A percentile compares a stretch with the other conserved stretches of the same genome.
Evolutionary conservation across 768 basidiomycete genomes (phyloP).

Genomic region (Udeniomyces megalosporus): DNA sequence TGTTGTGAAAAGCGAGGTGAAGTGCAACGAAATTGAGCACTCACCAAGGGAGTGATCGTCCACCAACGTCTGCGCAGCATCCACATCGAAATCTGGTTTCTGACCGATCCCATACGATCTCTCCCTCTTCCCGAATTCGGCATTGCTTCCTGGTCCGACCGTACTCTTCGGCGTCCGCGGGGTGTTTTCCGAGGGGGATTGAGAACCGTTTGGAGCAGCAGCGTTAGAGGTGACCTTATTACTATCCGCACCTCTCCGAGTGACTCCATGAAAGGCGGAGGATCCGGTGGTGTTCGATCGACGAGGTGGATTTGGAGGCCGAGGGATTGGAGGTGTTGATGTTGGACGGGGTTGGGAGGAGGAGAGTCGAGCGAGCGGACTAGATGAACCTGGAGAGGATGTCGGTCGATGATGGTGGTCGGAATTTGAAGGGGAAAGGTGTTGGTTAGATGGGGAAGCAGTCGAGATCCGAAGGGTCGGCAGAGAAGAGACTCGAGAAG

Average conservation of each 20-base stretch:
- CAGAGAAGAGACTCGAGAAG: slow-evolving; percentile 31
- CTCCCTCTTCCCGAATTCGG: slow-evolving; percentile 6
- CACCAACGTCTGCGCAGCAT: slow-evolving; percentile 50
- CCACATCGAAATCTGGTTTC: slow-evolving; percentile 55
- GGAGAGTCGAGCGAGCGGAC: background rate
- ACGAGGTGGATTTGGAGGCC: background rate
- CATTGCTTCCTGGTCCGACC: slow-evolving; percentile 6
- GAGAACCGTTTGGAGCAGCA: background rate
- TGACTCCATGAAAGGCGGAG: slow-evolving; percentile 22
- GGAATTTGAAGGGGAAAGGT: too few relatives aligned
- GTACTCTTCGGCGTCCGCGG: background rate
- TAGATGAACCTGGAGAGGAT: background rate
- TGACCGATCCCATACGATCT: slow-evolving; percentile 45
- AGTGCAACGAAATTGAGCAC: slow-evolving; percentile 17
- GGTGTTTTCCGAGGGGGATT: too few relatives aligned
- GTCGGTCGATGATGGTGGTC: too few relatives aligned
- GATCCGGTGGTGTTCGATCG: slow-evolving; percentile 10
- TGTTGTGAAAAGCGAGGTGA: background rate
- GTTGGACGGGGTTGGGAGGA: background rate
- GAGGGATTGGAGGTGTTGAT: background rate
- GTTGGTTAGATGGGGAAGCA: slow-evolving; percentile 39
- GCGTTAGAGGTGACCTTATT: slow-evolving; percentile 13
- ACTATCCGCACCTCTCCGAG: slow-evolving; percentile 27
- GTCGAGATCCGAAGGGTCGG: slow-evolving; percentile 72
- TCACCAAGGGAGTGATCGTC: slow-evolving; percentile 46